phyloP scores from a whole-genome alignment of 306 rosid genomes.

The Urtica urens region DNA sequence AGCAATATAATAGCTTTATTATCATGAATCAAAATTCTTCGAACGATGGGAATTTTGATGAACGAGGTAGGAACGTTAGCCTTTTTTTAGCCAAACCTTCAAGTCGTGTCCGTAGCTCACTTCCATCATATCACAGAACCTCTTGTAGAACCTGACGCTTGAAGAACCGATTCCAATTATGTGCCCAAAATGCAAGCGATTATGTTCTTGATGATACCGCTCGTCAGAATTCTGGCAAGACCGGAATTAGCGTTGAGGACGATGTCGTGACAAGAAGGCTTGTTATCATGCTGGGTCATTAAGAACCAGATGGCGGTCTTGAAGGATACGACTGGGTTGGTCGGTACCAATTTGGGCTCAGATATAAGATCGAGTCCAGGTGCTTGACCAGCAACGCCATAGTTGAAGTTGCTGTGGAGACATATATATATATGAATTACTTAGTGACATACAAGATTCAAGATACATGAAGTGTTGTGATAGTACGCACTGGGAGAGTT shows the following conservation, averaged over 20 bases:
- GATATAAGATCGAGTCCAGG: conserved; percentile 37
- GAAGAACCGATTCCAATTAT: conserved; percentile 26
- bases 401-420: conserved; percentile 41
- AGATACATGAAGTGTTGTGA: background rate
- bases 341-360: conserved; percentile 49
- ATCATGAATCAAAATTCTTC: too few relatives aligned
- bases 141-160: conserved; percentile 37
- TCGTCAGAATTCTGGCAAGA: conserved; percentile 26
- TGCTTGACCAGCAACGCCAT: conserved; percentile 41
- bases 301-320: conserved; percentile 65
- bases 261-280: conserved; percentile 51
- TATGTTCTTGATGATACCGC: conserved; percentile 38
- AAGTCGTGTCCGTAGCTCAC: conserved; percentile 13
- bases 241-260: conserved; percentile 17
- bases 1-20: too few relatives aligned
- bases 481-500: conserved; percentile 30
- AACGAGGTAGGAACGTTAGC: too few relatives aligned
- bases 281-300: conserved; percentile 44
- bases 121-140: conserved; percentile 19
- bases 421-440: background rate
- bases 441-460: too few relatives aligned
- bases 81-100: too few relatives aligned
- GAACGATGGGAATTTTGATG: too few relatives aligned
- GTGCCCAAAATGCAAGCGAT: conserved; percentile 3
- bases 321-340: conserved; percentile 36